Evolutionary conservation across 345 rosid genomes (phyloP).

Genomic region (Microthlaspi erraticum): DNA sequence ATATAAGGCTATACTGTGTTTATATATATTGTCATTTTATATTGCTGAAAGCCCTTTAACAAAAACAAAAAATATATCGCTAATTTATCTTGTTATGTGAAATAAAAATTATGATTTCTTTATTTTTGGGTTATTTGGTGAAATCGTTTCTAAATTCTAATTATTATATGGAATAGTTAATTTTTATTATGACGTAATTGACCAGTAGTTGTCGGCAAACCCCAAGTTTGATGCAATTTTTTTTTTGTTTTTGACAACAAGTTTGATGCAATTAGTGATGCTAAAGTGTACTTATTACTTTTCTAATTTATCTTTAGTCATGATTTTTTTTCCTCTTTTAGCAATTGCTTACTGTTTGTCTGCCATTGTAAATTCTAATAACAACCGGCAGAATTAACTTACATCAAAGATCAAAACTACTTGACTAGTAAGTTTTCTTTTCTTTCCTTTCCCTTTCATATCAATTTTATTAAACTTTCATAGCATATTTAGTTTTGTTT

Average conservation of each 20-base stretch:
- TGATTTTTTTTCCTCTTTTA: constrained; percentile 31
- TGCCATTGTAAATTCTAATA: constrained; percentile 37
- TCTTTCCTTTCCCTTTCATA: constrained; percentile 28
- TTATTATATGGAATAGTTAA: background rate
- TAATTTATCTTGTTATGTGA: background rate
- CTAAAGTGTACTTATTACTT: constrained; percentile 38
- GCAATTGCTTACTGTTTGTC: constrained; percentile 37
- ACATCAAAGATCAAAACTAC: constrained; percentile 34
- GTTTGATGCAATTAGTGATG: constrained; percentile 39
- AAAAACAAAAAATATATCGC: background rate
- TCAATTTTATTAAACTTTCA: constrained; percentile 23
- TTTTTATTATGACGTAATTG: constrained; percentile 31
- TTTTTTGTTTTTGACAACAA: too few species aligned
- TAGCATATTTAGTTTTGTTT: constrained; percentile 8
- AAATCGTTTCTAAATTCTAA: background rate
- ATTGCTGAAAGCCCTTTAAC: too few species aligned
- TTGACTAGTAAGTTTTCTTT: constrained; percentile 24
- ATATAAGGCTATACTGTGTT: too few species aligned
- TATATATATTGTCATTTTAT: background rate
- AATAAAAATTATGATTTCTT: background rate
- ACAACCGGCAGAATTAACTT: constrained; percentile 34
- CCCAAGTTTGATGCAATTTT: constrained; percentile 42
- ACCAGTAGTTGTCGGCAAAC: constrained; percentile 44
- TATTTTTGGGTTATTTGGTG: background rate
- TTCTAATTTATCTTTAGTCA: constrained; percentile 28